A percentile compares a stretch with the other conserved stretches of the same genome.
Conservation (phyloP, 2,329 filamentous ascomycete species). For the Pseudopithomyces chartarum region DNA sequence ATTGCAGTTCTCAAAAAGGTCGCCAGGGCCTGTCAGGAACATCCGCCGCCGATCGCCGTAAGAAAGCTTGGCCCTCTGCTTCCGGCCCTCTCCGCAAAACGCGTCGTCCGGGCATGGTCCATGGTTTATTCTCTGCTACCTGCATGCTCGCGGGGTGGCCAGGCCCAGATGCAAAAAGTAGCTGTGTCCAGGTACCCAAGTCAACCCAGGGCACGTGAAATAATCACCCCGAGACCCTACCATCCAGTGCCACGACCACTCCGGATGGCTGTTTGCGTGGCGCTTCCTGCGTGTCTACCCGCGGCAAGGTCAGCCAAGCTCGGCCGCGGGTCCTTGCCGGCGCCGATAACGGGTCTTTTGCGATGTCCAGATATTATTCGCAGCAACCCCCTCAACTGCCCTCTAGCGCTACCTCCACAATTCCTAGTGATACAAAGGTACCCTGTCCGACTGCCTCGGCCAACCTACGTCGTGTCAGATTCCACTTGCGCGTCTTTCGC, state of each 20-base stretch:
- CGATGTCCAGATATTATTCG: background rate
- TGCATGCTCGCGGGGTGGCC: background rate
- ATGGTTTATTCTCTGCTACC: background rate
- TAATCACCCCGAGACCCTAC: background rate
- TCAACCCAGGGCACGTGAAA: background rate
- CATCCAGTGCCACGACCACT: background rate
- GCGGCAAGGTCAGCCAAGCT: background rate
- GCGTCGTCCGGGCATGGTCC: background rate
- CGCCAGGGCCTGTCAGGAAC: slow-evolving; percentile 14
- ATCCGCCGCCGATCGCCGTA: slow-evolving; percentile 17
- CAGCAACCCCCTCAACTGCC: background rate
- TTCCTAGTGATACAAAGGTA: slow-evolving; percentile 1
- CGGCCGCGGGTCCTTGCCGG: background rate
- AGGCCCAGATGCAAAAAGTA: background rate
- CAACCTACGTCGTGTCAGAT: background rate
- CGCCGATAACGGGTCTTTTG: background rate
- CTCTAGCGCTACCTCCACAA: background rate
- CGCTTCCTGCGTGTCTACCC: background rate
- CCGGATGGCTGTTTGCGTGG: background rate
- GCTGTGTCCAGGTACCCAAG: no score
- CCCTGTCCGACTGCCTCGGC: background rate
- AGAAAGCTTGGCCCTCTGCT: slow-evolving; percentile 22
- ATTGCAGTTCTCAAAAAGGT: slow-evolving; percentile 6
- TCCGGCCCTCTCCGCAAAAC: slow-evolving; percentile 1
- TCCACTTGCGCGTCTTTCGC: background rate